A percentile compares a stretch with the other conserved stretches of the same genome.
These are phyloP conservation scores for Daldinia sp. DNA, from an alignment of 2,329 filamentous ascomycete species.

Conservation along the genomic window DNA sequence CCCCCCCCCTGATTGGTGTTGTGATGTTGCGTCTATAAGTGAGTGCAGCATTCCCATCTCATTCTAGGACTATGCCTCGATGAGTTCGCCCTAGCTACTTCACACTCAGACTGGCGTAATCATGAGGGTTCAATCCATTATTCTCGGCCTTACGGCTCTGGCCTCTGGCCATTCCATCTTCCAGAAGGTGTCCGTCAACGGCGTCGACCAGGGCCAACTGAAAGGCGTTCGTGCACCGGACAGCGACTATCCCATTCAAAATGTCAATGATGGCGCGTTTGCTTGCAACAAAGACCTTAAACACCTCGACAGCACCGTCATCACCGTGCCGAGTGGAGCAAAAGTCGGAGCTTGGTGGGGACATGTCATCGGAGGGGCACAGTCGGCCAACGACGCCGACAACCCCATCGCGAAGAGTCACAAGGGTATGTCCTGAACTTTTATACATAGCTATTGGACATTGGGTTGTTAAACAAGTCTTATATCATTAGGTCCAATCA, in stretches of 20 bases:
- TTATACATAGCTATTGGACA: neutral
- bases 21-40: slow-evolving; percentile 34
- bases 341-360: slow-evolving; percentile 63
- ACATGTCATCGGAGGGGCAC: slow-evolving; percentile 63
- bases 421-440: slow-evolving; percentile 54
- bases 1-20: slow-evolving; percentile 29
- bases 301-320: slow-evolving; percentile 55
- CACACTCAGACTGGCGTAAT: slow-evolving; percentile 3
- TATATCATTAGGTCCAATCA: slow-evolving; percentile 58
- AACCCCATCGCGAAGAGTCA: slow-evolving; percentile 62
- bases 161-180: slow-evolving; percentile 41
- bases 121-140: slow-evolving; percentile 39
- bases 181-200: slow-evolving; percentile 59
- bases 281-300: slow-evolving; percentile 61
- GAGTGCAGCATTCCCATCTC: neutral
- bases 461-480: slow-evolving; percentile 14
- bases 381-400: slow-evolving; percentile 58
- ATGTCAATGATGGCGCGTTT: slow-evolving; percentile 60
- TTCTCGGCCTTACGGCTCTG: slow-evolving; percentile 35
- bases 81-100: slow-evolving; percentile 1
- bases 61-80: neutral
- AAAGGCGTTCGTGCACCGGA: slow-evolving; percentile 62
- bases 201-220: slow-evolving; percentile 62
- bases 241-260: slow-evolving; percentile 63
- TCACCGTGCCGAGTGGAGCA: slow-evolving; percentile 61